Percentiles rank a stretch among this genome's conserved stretches.
Evolutionary conservation across 257 asterid genomes (phyloP).

Genomic region (Mentha longifolia): DNA sequence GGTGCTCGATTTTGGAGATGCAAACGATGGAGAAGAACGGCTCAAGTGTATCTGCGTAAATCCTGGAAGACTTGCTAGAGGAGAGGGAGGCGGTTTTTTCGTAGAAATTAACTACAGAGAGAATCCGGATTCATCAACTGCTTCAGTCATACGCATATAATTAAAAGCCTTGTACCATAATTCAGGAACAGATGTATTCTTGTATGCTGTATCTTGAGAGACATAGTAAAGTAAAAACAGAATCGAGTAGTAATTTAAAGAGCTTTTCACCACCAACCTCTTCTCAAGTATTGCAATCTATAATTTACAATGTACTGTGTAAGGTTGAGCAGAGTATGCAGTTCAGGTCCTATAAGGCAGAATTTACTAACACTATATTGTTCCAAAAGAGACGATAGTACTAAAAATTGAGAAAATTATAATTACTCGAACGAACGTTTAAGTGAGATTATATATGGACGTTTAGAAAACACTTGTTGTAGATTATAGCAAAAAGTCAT

Average conservation of each 20-base stretch:
- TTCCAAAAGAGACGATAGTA: too few species aligned
- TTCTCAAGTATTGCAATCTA: too few species aligned
- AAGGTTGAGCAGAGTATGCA: neutral
- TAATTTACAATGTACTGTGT: too few species aligned
- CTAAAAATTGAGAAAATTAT: too few species aligned
- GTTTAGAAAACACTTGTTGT: too few species aligned
- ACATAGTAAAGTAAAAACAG: too few species aligned
- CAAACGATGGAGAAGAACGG: slow-evolving; percentile 59
- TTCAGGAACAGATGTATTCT: neutral
- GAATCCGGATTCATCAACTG: slow-evolving; percentile 63
- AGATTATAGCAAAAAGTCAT: too few species aligned
- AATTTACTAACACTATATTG: too few species aligned
- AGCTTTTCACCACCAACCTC: too few species aligned
- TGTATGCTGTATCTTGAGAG: too few species aligned
- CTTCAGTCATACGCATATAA: slow-evolving; percentile 71
- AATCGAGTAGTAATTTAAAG: neutral
- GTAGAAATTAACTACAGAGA: slow-evolving; percentile 75
- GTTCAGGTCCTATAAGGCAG: neutral
- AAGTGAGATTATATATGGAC: too few species aligned
- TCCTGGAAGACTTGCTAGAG: slow-evolving; percentile 95
- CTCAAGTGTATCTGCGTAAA: slow-evolving; percentile 78
- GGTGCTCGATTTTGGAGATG: slow-evolving; percentile 67
- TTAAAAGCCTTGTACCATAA: slow-evolving; percentile 34
- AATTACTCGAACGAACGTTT: too few species aligned
- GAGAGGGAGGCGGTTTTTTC: slow-evolving; percentile 98